Percentiles rank a stretch among this genome's conserved stretches.
These are phyloP conservation scores for Juncus inflexus DNA, from an alignment of 176 grass and related monocot species.

Conservation along the genomic window DNA sequence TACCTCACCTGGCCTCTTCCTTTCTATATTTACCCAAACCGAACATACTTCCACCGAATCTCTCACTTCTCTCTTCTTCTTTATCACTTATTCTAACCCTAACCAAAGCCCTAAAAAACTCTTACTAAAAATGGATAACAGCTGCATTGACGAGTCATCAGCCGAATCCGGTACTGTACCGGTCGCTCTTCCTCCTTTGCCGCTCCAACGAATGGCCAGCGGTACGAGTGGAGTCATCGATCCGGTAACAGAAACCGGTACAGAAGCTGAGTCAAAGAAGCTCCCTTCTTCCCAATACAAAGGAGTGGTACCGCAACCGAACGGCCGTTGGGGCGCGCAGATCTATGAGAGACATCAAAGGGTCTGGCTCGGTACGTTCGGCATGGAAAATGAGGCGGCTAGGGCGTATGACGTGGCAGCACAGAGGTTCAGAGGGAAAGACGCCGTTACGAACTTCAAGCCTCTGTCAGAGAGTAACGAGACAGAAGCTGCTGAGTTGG, in stretches of 20 bases:
- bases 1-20: constrained; percentile 2
- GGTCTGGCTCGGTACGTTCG: constrained; percentile 88
- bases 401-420: constrained; percentile 75
- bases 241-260: not conserved
- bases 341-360: constrained; percentile 80
- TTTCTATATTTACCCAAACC: constrained; percentile 24
- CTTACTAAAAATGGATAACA: constrained; percentile 4
- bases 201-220: constrained; percentile 21
- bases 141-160: constrained; percentile 27
- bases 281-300: constrained; percentile 56
- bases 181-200: not conserved
- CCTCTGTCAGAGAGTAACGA: constrained; percentile 21
- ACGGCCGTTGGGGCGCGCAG: constrained; percentile 74
- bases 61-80: constrained; percentile 15
- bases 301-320: constrained; percentile 81
- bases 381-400: constrained; percentile 45
- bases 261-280: constrained; percentile 20
- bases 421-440: constrained; percentile 60
- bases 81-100: not conserved
- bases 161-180: not conserved
- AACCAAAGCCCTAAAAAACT: too few relatives aligned
- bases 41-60: constrained; percentile 22
- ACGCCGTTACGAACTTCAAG: constrained; percentile 50
- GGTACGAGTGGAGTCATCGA: constrained; percentile 20
- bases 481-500: constrained; percentile 24